Base-by-base conservation (phyloP, 1,284 basidiomycete genomes). In the Fomitopsis palustris region DNA sequence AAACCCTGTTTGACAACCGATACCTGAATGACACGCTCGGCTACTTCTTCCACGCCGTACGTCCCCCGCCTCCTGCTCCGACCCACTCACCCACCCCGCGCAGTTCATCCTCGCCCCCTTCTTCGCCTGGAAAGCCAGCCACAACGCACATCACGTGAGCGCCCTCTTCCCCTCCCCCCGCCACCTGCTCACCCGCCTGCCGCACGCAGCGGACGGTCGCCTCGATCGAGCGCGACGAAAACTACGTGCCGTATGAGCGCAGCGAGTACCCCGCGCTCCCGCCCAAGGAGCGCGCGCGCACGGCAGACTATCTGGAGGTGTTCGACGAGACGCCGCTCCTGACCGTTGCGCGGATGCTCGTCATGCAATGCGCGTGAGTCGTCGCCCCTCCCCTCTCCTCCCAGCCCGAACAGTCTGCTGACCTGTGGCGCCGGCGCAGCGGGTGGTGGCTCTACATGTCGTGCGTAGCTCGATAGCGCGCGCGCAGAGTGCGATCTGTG, bases 361-460 rank as follows among this genome's bases (percentile, higher is more conserved):
- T 87, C 33, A 91, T 91, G 82, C 82, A 90, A 69, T 76, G 81
- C 67, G 77, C 79, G 71, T 72, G 51, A n/a, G n/a, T n/a, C 47
- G 71, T 69, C 41, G 19, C 12, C 4, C 19, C 23, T n/a, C n/a
- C n/a, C n/a, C n/a, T n/a, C 41, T 16, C 54, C 19, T 19, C 29
- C 12, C 16, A n/a, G n/a, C n/a, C n/a, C n/a, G n/a, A n/a, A 27
- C 21, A 25, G 27, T 17, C 31, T 16, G 31, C 25, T 14, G 39
- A 54, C 49, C 51, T 41, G 21, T 49, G 39, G 21, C 42, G 29
- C 43, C 8, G 10, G 54, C 29, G 33, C 53, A 74, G 71, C 51
- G 90, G 88, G 29, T 93, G 89, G 87, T 90, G 88, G 66, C 76
- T 83, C 61, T 95, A 95, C 76, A 80, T 95, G 19, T 90, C 77